These are phyloP conservation scores for Coniochaeta sp. DNA, from an alignment of 2,329 filamentous ascomycete species.

Conservation along the genomic window DNA sequence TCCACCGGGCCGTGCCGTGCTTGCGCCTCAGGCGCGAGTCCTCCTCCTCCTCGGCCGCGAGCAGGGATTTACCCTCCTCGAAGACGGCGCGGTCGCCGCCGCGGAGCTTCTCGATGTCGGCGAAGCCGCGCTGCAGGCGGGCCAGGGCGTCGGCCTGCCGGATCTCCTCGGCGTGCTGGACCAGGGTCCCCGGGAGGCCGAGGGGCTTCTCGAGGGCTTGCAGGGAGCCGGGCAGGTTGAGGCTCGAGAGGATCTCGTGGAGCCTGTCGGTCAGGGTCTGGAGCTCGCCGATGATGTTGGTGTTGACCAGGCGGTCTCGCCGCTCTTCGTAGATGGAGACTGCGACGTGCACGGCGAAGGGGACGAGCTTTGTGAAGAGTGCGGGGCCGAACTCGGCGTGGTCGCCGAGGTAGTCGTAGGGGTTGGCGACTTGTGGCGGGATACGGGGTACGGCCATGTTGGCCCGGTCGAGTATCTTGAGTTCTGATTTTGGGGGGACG, in stretches of 20 bases:
- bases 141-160: constrained; percentile 82
- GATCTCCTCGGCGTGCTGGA: constrained; percentile 90
- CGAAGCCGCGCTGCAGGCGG: constrained; percentile 69
- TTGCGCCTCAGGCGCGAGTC: constrained; percentile 68
- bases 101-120: constrained; percentile 87
- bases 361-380: constrained; percentile 84
- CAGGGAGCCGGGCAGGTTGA: constrained; percentile 85
- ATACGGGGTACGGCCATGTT: constrained; percentile 78
- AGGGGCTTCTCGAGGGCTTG: constrained; percentile 94
- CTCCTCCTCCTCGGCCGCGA: constrained; percentile 75
- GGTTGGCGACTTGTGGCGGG: constrained; percentile 75
- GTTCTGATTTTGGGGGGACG: constrained; percentile 80
- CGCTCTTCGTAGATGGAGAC: constrained; percentile 93
- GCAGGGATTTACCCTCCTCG: constrained; percentile 70
- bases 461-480: constrained; percentile 77
- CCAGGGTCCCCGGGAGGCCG: constrained; percentile 74
- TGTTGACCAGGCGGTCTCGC: constrained; percentile 82
- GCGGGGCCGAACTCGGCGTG: constrained; percentile 74
- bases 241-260: constrained; percentile 68
- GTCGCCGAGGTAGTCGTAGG: constrained; percentile 73
- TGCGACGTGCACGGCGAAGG: constrained; percentile 90
- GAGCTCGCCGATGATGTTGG: constrained; percentile 76
- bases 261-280: constrained; percentile 74
- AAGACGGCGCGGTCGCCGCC: constrained; percentile 70
- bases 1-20: constrained; percentile 85